phyloP scores from a whole-genome alignment of 139 green algal genomes.

The Chlorella sp. region DNA sequence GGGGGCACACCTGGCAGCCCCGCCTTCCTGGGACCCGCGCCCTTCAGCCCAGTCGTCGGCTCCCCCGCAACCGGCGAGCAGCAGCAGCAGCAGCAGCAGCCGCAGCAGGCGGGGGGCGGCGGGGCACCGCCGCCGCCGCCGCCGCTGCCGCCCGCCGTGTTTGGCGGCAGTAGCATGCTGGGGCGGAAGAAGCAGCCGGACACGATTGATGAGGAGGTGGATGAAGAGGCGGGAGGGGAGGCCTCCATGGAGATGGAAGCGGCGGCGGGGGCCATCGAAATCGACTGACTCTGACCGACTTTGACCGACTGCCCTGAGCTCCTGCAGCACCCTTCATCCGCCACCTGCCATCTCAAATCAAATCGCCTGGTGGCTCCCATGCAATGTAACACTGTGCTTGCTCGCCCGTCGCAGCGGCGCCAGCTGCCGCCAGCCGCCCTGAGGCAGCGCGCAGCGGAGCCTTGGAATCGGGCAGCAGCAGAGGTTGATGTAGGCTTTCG shows the following conservation, averaged over 20 bases:
- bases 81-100: slow-evolving; percentile 4
- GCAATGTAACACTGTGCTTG: no score
- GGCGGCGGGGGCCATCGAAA: slow-evolving; percentile 9
- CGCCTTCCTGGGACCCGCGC: background rate
- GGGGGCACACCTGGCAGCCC: background rate
- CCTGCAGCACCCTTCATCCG: no score
- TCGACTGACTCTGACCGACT: background rate
- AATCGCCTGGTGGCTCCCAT: no score
- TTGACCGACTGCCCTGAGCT: no score
- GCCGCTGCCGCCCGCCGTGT: background rate
- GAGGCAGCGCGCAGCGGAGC: background rate
- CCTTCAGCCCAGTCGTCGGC: background rate
- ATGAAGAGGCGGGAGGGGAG: background rate
- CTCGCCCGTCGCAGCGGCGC: no score
- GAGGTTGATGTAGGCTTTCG: no score
- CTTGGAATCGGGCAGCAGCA: background rate
- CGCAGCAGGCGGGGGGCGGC: background rate
- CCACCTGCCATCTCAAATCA: no score
- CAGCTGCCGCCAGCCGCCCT: no score
- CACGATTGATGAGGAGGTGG: slow-evolving; percentile 22
- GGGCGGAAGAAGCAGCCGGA: slow-evolving; percentile 19
- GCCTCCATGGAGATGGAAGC: background rate
- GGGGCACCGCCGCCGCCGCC: background rate
- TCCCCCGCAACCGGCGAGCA: background rate
- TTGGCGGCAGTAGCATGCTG: background rate